Percentiles rank a stretch among this genome's conserved stretches.
phyloP scores from a whole-genome alignment of 495 filamentous ascomycete genomes.

The Cercophora sp. region DNA sequence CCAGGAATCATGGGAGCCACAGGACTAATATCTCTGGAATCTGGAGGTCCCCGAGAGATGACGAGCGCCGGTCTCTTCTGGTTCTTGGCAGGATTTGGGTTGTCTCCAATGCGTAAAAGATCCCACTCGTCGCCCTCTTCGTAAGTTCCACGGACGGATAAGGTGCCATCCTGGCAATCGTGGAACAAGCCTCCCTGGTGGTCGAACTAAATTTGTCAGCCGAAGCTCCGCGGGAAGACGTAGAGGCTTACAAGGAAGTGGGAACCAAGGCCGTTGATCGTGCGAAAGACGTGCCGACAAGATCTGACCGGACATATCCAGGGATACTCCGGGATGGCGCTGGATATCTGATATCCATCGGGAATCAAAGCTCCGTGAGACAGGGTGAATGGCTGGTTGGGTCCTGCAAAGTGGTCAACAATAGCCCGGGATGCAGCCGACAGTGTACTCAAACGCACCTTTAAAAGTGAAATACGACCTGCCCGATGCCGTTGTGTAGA shows the following conservation, averaged over 20 bases:
- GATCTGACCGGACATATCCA: conserved; percentile 22
- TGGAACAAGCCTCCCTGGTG: conserved; percentile 27
- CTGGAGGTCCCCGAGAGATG: conserved; percentile 11
- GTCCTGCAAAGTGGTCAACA: no score
- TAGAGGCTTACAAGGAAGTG: conserved; percentile 21
- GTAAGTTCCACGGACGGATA: conserved; percentile 21
- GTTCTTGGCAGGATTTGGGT: no score
- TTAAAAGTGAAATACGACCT: no score
- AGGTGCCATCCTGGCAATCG: conserved; percentile 36
- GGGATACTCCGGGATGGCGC: conserved; percentile 5
- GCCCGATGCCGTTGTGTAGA: no score
- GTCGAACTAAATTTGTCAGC: conserved; percentile 3
- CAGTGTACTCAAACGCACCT: no score
- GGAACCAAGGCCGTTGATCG: no score
- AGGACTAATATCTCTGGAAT: no score
- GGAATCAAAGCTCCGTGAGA: conserved; percentile 22
- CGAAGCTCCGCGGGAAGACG: background rate
- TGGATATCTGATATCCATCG: conserved; percentile 16
- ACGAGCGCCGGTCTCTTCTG: conserved; percentile 15
- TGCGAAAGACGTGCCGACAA: conserved; percentile 16
- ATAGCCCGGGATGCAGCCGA: no score
- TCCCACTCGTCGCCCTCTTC: conserved; percentile 3
- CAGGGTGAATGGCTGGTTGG: no score
- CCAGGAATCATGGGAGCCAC: no score
- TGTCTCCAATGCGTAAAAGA: no score